Percentiles rank a stretch among this genome's conserved stretches.
phyloP scores from a whole-genome alignment of 768 basidiomycete species.

The Roridomyces roridus region DNA sequence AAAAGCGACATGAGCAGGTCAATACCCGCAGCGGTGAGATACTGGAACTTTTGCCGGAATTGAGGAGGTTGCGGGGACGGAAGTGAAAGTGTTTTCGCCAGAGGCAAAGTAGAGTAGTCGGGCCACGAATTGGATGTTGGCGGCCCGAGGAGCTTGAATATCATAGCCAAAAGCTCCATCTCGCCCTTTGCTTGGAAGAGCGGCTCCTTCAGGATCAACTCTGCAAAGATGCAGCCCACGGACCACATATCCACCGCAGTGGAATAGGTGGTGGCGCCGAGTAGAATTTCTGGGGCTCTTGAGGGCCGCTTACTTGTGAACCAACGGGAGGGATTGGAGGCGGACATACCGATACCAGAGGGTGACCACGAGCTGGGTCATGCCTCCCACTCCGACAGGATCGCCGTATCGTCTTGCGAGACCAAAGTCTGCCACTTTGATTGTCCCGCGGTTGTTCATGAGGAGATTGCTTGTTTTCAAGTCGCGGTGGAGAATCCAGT shows the following conservation, averaged over 20 bases:
- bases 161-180: conserved; percentile 90
- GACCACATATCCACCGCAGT: conserved; percentile 99
- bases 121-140: conserved; percentile 91
- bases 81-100: conserved; percentile 79
- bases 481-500: conserved; percentile 98
- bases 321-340: conserved; percentile 20
- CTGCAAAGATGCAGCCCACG: conserved; percentile 98
- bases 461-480: conserved; percentile 96
- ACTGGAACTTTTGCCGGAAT: conserved; percentile 86
- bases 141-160: conserved; percentile 94
- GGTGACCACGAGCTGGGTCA: conserved; percentile 98
- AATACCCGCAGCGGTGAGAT: conserved; percentile 82
- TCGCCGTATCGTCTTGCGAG: conserved; percentile 96
- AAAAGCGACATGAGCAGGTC: conserved; percentile 84
- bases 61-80: conserved; percentile 77
- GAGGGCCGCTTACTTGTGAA: conserved; percentile 20
- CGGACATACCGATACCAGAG: conserved; percentile 91
- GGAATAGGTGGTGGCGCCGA: conserved; percentile 92
- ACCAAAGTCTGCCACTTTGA: conserved; percentile 99
- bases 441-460: conserved; percentile 98
- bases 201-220: conserved; percentile 93
- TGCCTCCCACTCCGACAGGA: conserved; percentile 93
- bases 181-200: conserved; percentile 98
- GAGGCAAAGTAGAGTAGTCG: conserved; percentile 77
- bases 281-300: conserved; percentile 93